Evolutionary conservation across 2,329 filamentous ascomycete genomes (phyloP).

Genomic region (Trichoderma asperellum): DNA sequence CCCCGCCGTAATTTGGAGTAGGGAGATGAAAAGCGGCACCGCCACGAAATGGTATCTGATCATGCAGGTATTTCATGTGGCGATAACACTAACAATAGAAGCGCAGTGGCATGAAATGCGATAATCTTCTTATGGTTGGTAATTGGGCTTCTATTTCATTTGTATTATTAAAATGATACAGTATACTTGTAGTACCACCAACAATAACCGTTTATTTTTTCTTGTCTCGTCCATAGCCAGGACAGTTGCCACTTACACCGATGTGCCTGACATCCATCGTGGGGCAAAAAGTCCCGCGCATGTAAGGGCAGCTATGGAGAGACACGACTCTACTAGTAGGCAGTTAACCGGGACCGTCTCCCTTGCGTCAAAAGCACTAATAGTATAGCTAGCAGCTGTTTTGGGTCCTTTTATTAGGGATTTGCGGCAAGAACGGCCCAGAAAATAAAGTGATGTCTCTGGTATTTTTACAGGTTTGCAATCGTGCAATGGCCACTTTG

Average conservation of each 20-base stretch:
- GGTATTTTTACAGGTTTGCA: not conserved
- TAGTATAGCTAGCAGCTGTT: not conserved
- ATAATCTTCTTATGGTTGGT: not conserved
- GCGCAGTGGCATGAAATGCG: not conserved
- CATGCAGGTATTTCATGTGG: not conserved
- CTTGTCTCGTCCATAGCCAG: not conserved
- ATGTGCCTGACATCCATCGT: not conserved
- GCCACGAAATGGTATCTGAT: slow-evolving; percentile 18
- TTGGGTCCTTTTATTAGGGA: not conserved
- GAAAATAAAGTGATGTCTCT: not conserved
- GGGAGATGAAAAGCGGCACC: slow-evolving; percentile 7
- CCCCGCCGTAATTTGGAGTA: slow-evolving; percentile 1
- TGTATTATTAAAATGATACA: not conserved
- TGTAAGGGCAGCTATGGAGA: not conserved
- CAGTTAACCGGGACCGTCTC: not conserved
- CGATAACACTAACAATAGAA: not conserved
- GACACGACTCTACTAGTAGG: not conserved
- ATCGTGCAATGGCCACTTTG: not conserved
- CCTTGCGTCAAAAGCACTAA: not conserved
- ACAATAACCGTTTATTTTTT: not conserved
- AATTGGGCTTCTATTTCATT: not conserved
- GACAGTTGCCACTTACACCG: not conserved
- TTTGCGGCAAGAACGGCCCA: not conserved
- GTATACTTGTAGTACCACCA: not conserved
- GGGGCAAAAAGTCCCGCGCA: not conserved